A percentile compares a stretch with the other conserved stretches of the same genome.
Evolutionary conservation across 768 basidiomycete genomes (phyloP).

Genomic region (Pseudohyphozyma bogoriensis): DNA sequence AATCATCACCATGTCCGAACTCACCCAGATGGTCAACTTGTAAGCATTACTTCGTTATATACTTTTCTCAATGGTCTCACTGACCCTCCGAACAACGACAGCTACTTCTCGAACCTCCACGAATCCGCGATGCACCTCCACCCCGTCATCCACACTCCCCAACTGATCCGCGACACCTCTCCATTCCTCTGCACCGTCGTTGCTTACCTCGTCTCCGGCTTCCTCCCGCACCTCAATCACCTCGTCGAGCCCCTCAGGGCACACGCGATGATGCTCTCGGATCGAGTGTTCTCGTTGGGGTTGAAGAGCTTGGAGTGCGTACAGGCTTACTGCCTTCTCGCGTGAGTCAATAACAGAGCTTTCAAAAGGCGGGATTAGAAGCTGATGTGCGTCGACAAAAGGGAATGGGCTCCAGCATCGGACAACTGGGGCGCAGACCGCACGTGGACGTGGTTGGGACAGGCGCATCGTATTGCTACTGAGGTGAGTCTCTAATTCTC

Average conservation of each 20-base stretch:
- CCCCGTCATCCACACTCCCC: constrained; percentile 11
- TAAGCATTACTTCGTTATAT: not conserved
- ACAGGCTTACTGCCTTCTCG: constrained; percentile 22
- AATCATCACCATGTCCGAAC: constrained; percentile 2
- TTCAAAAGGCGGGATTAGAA: not conserved
- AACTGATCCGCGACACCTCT: constrained; percentile 17
- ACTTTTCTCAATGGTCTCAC: not conserved
- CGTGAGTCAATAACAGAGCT: constrained; percentile 15
- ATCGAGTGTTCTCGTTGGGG: constrained; percentile 14
- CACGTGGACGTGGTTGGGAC: constrained; percentile 14
- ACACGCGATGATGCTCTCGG: constrained; percentile 7
- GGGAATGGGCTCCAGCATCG: not conserved
- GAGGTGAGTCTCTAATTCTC: not conserved
- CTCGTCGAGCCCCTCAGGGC: constrained; percentile 5
- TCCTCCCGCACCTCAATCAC: not conserved
- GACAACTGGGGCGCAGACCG: not conserved
- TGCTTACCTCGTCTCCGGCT: constrained; percentile 5
- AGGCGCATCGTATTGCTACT: constrained; percentile 12
- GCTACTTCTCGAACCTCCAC: constrained; percentile 15
- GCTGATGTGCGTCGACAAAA: not conserved
- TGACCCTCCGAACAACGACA: not conserved
- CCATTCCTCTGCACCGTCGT: constrained; percentile 22
- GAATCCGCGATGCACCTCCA: constrained; percentile 17
- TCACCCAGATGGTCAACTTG: constrained; percentile 15
- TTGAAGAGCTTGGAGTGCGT: constrained; percentile 22